phyloP scores from a whole-genome alignment of 495 filamentous ascomycete species.

The Paragyromitra xinjiangensis region DNA sequence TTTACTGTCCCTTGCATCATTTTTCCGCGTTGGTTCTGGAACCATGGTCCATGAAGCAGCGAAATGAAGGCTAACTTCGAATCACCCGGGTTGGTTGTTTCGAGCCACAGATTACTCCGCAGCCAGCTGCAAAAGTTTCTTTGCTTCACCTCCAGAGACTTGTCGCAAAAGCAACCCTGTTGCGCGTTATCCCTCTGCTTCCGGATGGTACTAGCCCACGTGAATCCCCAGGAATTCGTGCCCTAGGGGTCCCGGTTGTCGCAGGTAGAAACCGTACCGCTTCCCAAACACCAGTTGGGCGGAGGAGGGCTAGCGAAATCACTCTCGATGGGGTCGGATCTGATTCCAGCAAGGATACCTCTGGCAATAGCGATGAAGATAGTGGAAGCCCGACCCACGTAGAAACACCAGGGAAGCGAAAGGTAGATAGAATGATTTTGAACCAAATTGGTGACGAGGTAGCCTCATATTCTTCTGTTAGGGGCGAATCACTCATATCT shows the following conservation, averaged over 20 bases:
- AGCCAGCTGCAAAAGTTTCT: conserved; percentile 48
- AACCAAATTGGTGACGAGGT: neutral
- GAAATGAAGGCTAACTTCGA: conserved; percentile 41
- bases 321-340: conserved; percentile 42
- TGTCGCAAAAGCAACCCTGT: conserved; percentile 49
- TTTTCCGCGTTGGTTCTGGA: conserved; percentile 42
- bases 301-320: conserved; percentile 35
- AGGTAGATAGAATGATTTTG: neutral
- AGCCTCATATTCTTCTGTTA: neutral
- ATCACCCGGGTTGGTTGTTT: conserved; percentile 29
- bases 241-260: conserved; percentile 47
- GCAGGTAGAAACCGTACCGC: conserved; percentile 26
- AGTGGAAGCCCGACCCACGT: neutral
- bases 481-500: neutral
- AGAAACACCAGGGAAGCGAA: conserved; percentile 1
- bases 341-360: neutral
- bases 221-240: conserved; percentile 49
- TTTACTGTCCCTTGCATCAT: conserved; percentile 42
- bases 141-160: conserved; percentile 53
- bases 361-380: neutral
- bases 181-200: conserved; percentile 54
- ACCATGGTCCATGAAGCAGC: conserved; percentile 31
- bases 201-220: conserved; percentile 54
- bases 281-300: conserved; percentile 17
- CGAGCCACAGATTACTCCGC: conserved; percentile 50